Percentiles rank a stretch among this genome's conserved stretches.
Evolutionary conservation across 164 flowering plant genomes (phyloP).

Genomic region (Kingdonia uniflora): DNA sequence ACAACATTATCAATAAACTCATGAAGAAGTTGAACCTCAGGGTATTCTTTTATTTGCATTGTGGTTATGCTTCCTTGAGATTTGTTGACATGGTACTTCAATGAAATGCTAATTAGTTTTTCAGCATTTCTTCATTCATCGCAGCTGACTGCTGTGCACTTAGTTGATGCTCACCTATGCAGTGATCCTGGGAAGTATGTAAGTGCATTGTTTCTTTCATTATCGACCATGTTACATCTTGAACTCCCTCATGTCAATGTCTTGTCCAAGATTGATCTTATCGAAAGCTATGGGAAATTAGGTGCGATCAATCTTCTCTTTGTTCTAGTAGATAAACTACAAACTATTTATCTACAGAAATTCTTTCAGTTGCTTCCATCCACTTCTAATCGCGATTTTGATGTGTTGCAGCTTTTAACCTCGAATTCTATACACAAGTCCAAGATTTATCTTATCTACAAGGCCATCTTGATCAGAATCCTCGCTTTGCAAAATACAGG

Average conservation of each 20-base stretch:
- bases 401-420: conserved; percentile 70
- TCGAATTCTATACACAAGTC: conserved; percentile 86
- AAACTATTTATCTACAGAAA: background rate
- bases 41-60: conserved; percentile 33
- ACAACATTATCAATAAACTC: conserved; percentile 61
- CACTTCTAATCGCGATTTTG: background rate
- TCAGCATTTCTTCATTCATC: conserved; percentile 10
- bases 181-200: conserved; percentile 92
- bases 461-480: conserved; percentile 69
- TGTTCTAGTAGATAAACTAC: background rate
- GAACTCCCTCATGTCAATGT: conserved; percentile 95
- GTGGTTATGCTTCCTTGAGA: too few species aligned
- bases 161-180: conserved; percentile 93
- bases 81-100: too few species aligned
- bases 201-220: conserved; percentile 84
- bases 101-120: background rate
- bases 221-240: conserved; percentile 87
- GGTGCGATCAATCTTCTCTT: conserved; percentile 27
- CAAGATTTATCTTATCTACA: conserved; percentile 85
- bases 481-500: conserved; percentile 86
- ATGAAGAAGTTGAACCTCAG: conserved; percentile 68
- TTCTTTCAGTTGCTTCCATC: background rate
- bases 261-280: conserved; percentile 89
- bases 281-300: conserved; percentile 89
- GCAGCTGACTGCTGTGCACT: conserved; percentile 86